A percentile compares a stretch with the other conserved stretches of the same genome.
phyloP scores from a whole-genome alignment of 2,329 filamentous ascomycete genomes.

The Stagonosporopsis chrysanthemi region DNA sequence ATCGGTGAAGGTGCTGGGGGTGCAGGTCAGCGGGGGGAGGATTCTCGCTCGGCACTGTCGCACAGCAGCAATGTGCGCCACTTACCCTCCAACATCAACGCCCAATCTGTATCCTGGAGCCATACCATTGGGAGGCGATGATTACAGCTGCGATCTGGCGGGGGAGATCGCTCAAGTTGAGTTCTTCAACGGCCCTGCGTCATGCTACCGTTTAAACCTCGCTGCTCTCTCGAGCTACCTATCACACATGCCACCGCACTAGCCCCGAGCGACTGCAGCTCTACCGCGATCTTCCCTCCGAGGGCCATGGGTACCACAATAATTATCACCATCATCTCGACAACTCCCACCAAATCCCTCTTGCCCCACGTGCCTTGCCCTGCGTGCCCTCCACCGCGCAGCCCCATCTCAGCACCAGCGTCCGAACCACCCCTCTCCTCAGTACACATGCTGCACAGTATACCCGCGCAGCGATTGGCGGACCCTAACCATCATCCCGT shows the following conservation, averaged over 20 bases:
- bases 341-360: too few relatives aligned
- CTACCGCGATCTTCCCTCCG: too few relatives aligned
- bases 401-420: too few relatives aligned
- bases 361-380: too few relatives aligned
- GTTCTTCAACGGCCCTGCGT: constrained; percentile 13
- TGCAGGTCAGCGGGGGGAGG: background rate
- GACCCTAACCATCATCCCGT: too few relatives aligned
- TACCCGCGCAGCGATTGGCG: too few relatives aligned
- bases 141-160: background rate
- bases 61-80: constrained; percentile 5
- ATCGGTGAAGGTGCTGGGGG: constrained; percentile 57
- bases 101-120: constrained; percentile 43
- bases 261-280: constrained; percentile 5
- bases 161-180: background rate
- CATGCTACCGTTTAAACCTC: constrained; percentile 11
- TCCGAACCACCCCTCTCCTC: too few relatives aligned
- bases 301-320: too few relatives aligned
- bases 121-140: constrained; percentile 18
- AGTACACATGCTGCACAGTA: too few relatives aligned
- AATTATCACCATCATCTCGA: too few relatives aligned
- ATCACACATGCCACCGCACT: too few relatives aligned
- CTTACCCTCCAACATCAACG: constrained; percentile 47
- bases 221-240: constrained; percentile 3
- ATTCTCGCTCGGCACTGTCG: background rate
- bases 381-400: too few relatives aligned